Percentiles rank a stretch among this genome's conserved stretches.
phyloP scores from a whole-genome alignment of 768 basidiomycete genomes.

The Dentipellis sp. region DNA sequence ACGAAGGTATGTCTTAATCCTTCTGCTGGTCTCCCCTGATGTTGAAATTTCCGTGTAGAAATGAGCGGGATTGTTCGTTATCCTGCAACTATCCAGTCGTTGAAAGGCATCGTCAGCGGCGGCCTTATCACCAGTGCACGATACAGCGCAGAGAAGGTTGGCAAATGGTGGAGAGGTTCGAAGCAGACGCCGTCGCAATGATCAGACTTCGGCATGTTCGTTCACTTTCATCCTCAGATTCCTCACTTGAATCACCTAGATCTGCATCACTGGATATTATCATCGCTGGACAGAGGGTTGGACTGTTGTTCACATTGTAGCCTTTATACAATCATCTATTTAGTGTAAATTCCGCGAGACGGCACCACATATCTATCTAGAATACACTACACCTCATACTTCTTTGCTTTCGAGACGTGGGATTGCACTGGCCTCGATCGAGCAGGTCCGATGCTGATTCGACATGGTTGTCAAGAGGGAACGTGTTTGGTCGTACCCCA shows the following conservation, averaged over 20 bases:
- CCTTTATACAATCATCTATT: not conserved
- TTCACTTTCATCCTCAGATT: not conserved
- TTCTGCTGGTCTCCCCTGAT: not conserved
- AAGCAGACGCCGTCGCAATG: constrained; percentile 34
- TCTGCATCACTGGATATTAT: not conserved
- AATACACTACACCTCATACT: not conserved
- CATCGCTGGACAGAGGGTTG: not conserved
- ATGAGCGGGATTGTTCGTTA: constrained; percentile 69
- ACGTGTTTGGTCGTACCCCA: not conserved
- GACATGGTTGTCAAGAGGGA: not conserved
- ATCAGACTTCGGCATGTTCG: not conserved
- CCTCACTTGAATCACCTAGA: constrained; percentile 4
- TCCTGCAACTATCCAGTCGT: constrained; percentile 75
- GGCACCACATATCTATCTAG: not conserved
- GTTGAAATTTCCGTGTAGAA: constrained; percentile 35
- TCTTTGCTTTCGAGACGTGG: not conserved
- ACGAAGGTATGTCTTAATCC: constrained; percentile 31
- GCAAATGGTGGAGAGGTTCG: constrained; percentile 68
- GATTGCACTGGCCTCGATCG: not conserved
- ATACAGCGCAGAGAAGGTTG: constrained; percentile 68
- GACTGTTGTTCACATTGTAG: not conserved
- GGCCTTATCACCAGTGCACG: constrained; percentile 71
- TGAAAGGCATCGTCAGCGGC: constrained; percentile 82
- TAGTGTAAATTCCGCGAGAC: not conserved
- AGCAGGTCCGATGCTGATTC: not conserved